A percentile compares a stretch with the other conserved stretches of the same genome.
These are phyloP conservation scores for Eucalyptus sp. DNA, from an alignment of 345 rosid species.

Conservation along the genomic window DNA sequence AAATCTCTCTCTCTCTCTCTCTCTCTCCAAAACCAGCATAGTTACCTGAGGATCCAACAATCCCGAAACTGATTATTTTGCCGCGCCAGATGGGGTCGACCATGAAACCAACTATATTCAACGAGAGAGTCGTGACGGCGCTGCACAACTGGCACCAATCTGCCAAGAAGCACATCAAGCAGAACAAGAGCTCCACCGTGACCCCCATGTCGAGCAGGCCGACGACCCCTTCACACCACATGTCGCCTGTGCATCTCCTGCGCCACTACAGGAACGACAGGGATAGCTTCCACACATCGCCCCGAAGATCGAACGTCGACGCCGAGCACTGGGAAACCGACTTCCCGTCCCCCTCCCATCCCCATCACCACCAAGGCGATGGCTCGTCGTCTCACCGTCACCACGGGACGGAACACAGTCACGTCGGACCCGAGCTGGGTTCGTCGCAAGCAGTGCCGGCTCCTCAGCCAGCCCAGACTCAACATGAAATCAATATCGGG, in stretches of 20 bases:
- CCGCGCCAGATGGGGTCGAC: slow-evolving; percentile 71
- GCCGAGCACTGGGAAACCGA: slow-evolving; percentile 16
- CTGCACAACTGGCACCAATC: slow-evolving; percentile 66
- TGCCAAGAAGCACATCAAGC: slow-evolving; percentile 60
- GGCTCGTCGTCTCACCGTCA: slow-evolving; percentile 15
- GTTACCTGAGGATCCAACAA: background rate
- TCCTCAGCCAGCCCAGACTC: background rate
- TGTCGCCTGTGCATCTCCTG: slow-evolving; percentile 56
- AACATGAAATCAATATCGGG: background rate
- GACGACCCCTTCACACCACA: slow-evolving; percentile 41
- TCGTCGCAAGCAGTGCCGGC: background rate
- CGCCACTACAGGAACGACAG: slow-evolving; percentile 15
- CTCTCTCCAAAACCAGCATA: background rate
- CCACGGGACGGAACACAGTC: background rate
- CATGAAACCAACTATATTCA: slow-evolving; percentile 83
- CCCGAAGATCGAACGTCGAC: slow-evolving; percentile 12
- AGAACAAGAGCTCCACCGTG: slow-evolving; percentile 28
- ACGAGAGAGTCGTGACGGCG: slow-evolving; percentile 57
- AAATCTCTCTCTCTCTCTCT: background rate
- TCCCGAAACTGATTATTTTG: background rate
- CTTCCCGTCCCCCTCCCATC: slow-evolving; percentile 10
- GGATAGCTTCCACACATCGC: slow-evolving; percentile 24
- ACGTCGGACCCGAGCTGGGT: background rate
- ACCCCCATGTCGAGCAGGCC: slow-evolving; percentile 59
- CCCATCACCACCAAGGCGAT: background rate